Conservation (phyloP, 208 protist species). For the Trypanosoma boissoni region DNA sequence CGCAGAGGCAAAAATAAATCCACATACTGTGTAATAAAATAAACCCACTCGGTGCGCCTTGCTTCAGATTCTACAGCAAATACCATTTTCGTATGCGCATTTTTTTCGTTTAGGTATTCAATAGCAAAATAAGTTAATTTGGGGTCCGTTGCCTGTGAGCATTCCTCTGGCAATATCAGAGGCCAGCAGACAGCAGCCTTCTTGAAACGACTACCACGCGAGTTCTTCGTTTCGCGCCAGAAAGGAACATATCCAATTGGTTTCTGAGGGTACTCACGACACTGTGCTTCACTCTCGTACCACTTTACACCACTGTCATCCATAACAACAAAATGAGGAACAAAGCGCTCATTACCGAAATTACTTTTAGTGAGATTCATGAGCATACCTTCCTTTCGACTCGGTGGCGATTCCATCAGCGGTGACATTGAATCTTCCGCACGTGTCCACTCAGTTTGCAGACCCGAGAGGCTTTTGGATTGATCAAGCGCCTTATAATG, state of each 20-base stretch:
- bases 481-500: no score
- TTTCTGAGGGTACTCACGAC: constrained; percentile 2
- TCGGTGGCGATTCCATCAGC: not conserved
- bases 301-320: constrained; percentile 45
- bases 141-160: constrained; percentile 34
- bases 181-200: constrained; percentile 68
- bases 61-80: constrained; percentile 29
- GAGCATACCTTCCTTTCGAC: constrained; percentile 39
- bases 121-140: constrained; percentile 50
- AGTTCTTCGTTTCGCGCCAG: constrained; percentile 52
- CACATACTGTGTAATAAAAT: constrained; percentile 63
- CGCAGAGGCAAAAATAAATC: constrained; percentile 54
- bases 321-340: constrained; percentile 55
- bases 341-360: constrained; percentile 25
- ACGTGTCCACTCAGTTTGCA: no score
- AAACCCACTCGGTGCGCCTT: constrained; percentile 61
- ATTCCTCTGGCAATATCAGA: constrained; percentile 54
- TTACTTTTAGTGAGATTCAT: constrained; percentile 27
- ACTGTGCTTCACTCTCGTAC: constrained; percentile 37
- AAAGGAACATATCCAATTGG: constrained; percentile 42
- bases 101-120: constrained; percentile 41
- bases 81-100: constrained; percentile 29
- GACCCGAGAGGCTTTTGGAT: no score
- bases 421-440: not conserved
- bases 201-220: constrained; percentile 65